Conservation (phyloP, 441 rosid species). For the Eutrema salsugineum region DNA sequence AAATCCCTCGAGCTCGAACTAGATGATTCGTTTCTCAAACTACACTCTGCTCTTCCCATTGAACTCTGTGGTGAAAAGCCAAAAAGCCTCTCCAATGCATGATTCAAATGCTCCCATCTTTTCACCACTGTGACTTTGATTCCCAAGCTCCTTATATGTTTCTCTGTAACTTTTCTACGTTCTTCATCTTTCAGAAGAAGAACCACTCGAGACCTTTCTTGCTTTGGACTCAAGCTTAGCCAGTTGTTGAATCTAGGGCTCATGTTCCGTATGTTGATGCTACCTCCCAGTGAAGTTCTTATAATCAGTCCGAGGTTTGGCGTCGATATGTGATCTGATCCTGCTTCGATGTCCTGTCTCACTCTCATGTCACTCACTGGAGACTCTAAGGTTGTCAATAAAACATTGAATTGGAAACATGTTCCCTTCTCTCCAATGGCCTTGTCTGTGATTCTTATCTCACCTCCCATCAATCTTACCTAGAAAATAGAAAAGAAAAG, state of each 20-base stretch:
- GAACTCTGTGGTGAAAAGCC: slow-evolving; percentile 40
- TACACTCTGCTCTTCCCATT: slow-evolving; percentile 16
- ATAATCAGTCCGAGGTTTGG: slow-evolving; percentile 19
- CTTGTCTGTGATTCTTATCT: slow-evolving; percentile 59
- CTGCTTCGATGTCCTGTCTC: slow-evolving; percentile 28
- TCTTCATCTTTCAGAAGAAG: slow-evolving; percentile 50
- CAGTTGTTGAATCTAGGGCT: slow-evolving; percentile 40
- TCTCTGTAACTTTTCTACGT: slow-evolving; percentile 43
- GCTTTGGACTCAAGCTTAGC: slow-evolving; percentile 38
- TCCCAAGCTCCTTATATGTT: slow-evolving; percentile 50
- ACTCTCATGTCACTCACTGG: not conserved
- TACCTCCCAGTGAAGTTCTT: slow-evolving; percentile 17
- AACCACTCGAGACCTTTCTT: slow-evolving; percentile 62
- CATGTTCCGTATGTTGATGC: slow-evolving; percentile 13
- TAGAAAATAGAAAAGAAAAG: slow-evolving; percentile 18
- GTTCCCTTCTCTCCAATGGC: slow-evolving; percentile 55
- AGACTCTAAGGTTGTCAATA: slow-evolving; percentile 28
- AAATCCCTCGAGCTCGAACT: slow-evolving; percentile 38
- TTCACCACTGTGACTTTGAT: slow-evolving; percentile 44
- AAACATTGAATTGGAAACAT: slow-evolving; percentile 68
- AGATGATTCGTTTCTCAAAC: slow-evolving; percentile 19
- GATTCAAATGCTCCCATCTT: slow-evolving; percentile 39
- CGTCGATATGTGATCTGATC: slow-evolving; percentile 22
- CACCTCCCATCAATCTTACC: slow-evolving; percentile 88
- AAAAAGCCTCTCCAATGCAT: slow-evolving; percentile 28